Base-by-base conservation (phyloP, 805 yeast genomes). In the Ogataea trehalophila region DNA sequence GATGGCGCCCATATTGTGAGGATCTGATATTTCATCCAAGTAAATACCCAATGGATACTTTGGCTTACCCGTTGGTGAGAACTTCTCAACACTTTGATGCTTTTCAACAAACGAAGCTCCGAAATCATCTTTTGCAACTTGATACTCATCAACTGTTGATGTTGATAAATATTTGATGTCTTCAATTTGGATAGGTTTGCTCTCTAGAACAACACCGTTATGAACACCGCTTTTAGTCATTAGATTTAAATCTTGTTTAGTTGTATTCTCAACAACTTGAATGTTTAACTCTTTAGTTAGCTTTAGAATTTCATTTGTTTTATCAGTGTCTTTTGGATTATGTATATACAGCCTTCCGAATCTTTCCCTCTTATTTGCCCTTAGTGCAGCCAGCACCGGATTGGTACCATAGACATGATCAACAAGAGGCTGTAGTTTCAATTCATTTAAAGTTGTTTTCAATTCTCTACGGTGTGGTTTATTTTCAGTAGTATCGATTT, bases 1-100 rank as follows among this genome's bases (percentile, higher is more conserved):
- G 39, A 89, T 79, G 22, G 92, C 94, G 7, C 97, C 97, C 55
- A 87, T 71, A 61, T 89, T 89, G 62, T 87, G 95, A 0, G 96
- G 92, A 63, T 89, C 96, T 14, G 87, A 79, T 39, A 90, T 74
- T 49, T 86, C 88, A 63, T 89, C 96, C 23, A 89, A 66, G 56
- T 75, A 88, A 3, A 89, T 54, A 0, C 89, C 96, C 16, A 90
- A 57, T 2, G 96, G 95, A 56, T 66, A 66, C 16, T 60, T 60
- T 13, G 26, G 39, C 1, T 35, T 63, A 9, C 41, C 41, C 33
- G 22, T 18, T 7, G 31, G 17, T n/a, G 43, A 15, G 13, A 26
- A 18, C 7, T 31, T 31, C 13, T 43, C 17, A 3, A 51, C 17
- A 41, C 41, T 50, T 29, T 45, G 43, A 16, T 40, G 47, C 5